Percentiles rank a stretch among this genome's conserved stretches.
Evolutionary conservation across 305 asterid species (phyloP).

Genomic region (Solanum aculeatissimum): DNA sequence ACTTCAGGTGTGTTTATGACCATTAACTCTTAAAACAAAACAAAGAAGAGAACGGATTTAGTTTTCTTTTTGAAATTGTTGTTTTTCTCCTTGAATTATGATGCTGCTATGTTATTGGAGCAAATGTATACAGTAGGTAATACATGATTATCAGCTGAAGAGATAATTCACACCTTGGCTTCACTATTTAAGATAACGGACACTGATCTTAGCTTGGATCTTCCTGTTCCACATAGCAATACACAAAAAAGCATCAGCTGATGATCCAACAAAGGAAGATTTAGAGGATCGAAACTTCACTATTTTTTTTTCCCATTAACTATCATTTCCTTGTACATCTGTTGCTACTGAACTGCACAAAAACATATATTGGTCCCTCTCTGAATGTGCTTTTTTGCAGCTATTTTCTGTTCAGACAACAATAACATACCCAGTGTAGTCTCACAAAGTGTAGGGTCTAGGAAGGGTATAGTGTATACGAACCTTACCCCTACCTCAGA

Average conservation of each 20-base stretch:
- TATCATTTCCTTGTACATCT: neutral
- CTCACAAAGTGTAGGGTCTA: neutral
- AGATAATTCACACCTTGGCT: slow-evolving; percentile 48
- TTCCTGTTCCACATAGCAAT: slow-evolving; percentile 35
- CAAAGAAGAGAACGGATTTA: neutral
- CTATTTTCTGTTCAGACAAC: neutral
- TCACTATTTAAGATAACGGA: slow-evolving; percentile 45
- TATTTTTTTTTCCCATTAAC: neutral
- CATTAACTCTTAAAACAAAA: neutral
- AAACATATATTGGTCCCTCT: neutral
- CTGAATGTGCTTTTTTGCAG: neutral
- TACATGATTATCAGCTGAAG: neutral
- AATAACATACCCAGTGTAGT: neutral
- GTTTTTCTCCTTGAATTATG: neutral
- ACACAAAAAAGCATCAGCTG: neutral
- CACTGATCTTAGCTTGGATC: slow-evolving; percentile 40
- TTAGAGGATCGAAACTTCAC: neutral
- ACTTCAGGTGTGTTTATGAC: neutral
- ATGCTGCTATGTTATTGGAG: neutral
- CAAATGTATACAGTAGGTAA: neutral
- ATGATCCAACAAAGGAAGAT: neutral
- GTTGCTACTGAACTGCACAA: neutral
- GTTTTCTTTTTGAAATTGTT: neutral
- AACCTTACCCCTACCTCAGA: neutral
- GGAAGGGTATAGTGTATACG: neutral